phyloP scores from a whole-genome alignment of 805 yeast species.

The Jamesozyma hellenica region DNA sequence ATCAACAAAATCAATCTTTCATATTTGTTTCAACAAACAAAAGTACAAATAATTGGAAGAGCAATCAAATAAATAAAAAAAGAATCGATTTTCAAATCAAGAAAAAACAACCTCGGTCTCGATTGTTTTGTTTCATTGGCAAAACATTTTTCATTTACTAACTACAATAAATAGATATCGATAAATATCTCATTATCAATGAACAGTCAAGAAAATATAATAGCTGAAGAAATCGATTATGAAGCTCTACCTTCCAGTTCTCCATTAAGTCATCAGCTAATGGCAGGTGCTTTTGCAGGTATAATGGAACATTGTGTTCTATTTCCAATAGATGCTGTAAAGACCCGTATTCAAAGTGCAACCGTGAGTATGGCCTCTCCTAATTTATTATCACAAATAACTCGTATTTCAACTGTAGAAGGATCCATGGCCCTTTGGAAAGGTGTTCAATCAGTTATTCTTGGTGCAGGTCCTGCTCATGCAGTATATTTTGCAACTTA shows the following conservation, averaged over 20 bases:
- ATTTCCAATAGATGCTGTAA: slow-evolving; percentile 94
- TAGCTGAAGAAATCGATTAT: slow-evolving; percentile 58
- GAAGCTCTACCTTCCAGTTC: slow-evolving; percentile 87
- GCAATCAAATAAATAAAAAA: no score
- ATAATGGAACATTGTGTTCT: slow-evolving; percentile 96
- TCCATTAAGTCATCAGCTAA: slow-evolving; percentile 66
- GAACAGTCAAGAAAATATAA: slow-evolving; percentile 5
- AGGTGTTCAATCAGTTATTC: slow-evolving; percentile 81
- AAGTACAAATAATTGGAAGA: no score
- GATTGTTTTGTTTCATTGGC: no score
- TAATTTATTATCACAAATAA: slow-evolving; percentile 51
- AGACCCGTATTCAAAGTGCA: slow-evolving; percentile 76
- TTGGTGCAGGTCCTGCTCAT: slow-evolving; percentile 99
- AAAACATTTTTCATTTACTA: no score
- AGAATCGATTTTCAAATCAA: no score
- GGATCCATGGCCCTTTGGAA: slow-evolving; percentile 87
- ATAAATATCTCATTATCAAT: no score
- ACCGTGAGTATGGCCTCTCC: slow-evolving; percentile 13
- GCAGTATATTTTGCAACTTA: slow-evolving; percentile 94
- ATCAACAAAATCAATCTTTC: no score
- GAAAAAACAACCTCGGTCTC: no score
- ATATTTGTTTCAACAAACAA: no score
- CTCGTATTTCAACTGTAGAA: slow-evolving; percentile 72
- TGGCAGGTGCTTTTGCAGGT: slow-evolving; percentile 98
- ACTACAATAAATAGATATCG: no score